Conservation (phyloP, 2,329 filamentous ascomycete genomes). For the Trichophyton equinum region DNA sequence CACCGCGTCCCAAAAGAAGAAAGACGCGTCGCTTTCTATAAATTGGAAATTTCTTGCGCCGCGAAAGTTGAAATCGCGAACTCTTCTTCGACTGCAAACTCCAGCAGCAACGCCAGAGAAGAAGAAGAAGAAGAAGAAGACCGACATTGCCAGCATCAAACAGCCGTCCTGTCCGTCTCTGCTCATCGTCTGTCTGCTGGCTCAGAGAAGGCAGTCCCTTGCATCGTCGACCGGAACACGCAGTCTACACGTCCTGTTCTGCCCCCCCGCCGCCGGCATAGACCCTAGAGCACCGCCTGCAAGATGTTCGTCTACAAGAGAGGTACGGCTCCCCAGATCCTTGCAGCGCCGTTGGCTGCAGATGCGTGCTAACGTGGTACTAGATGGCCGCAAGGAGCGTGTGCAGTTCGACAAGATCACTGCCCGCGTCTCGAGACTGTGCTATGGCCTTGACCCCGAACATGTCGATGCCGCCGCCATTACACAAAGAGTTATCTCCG, state of each 20-base stretch:
- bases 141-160: too few species aligned
- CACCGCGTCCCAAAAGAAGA: not conserved
- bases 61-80: not conserved
- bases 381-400: slow-evolving; percentile 98
- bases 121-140: too few species aligned
- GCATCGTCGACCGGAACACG: not conserved
- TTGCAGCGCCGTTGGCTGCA: not conserved
- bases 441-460: slow-evolving; percentile 89
- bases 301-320: slow-evolving; percentile 53
- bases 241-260: not conserved
- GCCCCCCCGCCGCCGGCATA: not conserved
- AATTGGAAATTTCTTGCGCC: not conserved
- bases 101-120: too few species aligned
- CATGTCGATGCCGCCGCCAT: slow-evolving; percentile 97
- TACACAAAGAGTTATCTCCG: slow-evolving; percentile 98
- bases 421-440: slow-evolving; percentile 89
- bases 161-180: not conserved
- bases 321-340: slow-evolving; percentile 33
- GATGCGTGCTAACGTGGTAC: not conserved
- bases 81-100: not conserved
- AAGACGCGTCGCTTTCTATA: not conserved
- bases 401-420: slow-evolving; percentile 99
- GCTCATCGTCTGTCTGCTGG: not conserved
- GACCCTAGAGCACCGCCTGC: slow-evolving; percentile 6
- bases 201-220: not conserved